Evolutionary conservation across 805 yeast genomes (phyloP), one percentile per base, ranked within the genome.

Genomic region (Grigorovia yakushimaensis): DNA sequence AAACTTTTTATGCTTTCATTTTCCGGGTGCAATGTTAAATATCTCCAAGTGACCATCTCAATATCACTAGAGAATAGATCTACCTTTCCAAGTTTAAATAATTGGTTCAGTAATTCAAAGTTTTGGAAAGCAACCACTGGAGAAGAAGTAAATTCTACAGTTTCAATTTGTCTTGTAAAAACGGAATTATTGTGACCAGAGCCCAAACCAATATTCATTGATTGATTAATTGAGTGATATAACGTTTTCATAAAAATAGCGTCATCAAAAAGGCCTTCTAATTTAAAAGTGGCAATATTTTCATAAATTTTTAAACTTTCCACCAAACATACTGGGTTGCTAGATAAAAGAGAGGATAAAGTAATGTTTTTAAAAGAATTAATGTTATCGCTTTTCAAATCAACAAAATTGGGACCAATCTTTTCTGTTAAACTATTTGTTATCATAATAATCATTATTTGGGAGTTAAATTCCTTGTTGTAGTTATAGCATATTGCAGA

Each of bases 21-120:
- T 2, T 62, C 50, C 3, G 80, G 77, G 13, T 64, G 61, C 11
- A 59, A 66, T 65, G 72, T 79, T 51, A 68, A 73, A 35, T 71
- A 77, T 8, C 78, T 67, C 93, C 93, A 86, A 6, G 82, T 65
- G 23, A 76, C 67, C 40, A 68, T 72, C 39, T 79, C 79, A 6
- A 80, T 59, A 1, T 71, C 73, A 13, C 66, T 61, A 2, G 66
- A 58, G 47, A 82, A 71, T 1, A 74, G 58, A 19, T 67, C 59
- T 17, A 70, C 67, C n/a, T 75, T 73, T 2, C 78, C 75, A 0
- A 79, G 70, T 51, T 78, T 78, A 33, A 79, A 68, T 27, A 84
- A 56, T 54, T 83, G 85, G 24, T 71, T 73, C 46, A 81, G 69
- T n/a, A 84, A 74, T 33, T 69, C 73, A 45, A 79, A 73, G 1